phyloP scores from a whole-genome alignment of 257 asterid genomes.

The Salvia splendens region DNA sequence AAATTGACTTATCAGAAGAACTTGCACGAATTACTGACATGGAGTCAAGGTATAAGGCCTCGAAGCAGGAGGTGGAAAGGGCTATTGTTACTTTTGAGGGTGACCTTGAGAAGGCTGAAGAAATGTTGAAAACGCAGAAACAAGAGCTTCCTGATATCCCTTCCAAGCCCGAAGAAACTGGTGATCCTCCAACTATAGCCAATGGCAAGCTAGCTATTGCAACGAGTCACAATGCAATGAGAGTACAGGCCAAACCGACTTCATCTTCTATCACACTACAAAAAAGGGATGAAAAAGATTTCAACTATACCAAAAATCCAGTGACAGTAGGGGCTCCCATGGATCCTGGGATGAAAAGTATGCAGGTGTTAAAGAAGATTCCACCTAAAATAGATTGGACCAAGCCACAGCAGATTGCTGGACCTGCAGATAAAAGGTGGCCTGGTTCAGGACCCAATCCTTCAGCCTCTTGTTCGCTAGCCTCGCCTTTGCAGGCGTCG shows the following conservation, averaged over 20 bases:
- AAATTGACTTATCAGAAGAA: conserved; percentile 91
- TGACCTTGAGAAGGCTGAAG: conserved; percentile 86
- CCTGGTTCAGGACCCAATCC: conserved; percentile 45
- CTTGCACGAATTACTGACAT: conserved; percentile 67
- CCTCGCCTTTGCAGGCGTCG: conserved; percentile 48
- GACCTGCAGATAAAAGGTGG: conserved; percentile 68
- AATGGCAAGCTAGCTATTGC: conserved; percentile 45
- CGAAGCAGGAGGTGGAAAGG: conserved; percentile 91
- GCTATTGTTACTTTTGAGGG: conserved; percentile 87
- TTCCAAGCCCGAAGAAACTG: conserved; percentile 64
- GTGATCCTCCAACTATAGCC: conserved; percentile 53
- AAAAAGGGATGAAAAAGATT: conserved; percentile 71
- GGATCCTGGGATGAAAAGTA: conserved; percentile 61
- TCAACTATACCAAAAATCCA: conserved; percentile 60
- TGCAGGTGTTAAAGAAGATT: conserved; percentile 53
- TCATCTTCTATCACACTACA: conserved; percentile 49
- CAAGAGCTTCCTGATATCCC: conserved; percentile 58
- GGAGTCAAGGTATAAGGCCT: conserved; percentile 68
- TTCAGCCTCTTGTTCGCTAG: conserved; percentile 40
- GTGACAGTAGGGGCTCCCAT: conserved; percentile 43
- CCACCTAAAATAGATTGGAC: conserved; percentile 68
- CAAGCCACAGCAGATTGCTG: conserved; percentile 53
- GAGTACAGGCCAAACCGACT: conserved; percentile 43
- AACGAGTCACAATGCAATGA: conserved; percentile 41
- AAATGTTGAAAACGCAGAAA: conserved; percentile 64